Percentiles rank a stretch among this genome's conserved stretches.
Evolutionary conservation across 352 stramenopile species (phyloP).

Genomic region (Aphanomyces stellatus): DNA sequence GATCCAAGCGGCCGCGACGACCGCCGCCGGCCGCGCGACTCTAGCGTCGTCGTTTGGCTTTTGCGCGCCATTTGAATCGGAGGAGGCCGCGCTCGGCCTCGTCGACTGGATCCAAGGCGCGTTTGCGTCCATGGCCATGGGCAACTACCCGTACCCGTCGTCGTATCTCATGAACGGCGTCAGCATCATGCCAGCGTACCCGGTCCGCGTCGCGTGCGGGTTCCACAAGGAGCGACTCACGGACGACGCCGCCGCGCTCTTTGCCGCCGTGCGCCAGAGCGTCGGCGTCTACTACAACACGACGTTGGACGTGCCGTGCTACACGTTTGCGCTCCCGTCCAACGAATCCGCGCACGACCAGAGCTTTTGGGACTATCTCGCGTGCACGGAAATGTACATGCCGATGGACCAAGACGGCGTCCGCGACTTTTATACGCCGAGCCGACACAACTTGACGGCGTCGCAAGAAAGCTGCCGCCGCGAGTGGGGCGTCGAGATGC

Average conservation of each 20-base stretch:
- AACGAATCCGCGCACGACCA: conserved; percentile 56
- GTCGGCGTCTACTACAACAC: conserved; percentile 87
- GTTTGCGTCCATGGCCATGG: conserved; percentile 92
- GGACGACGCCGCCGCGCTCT: conserved; percentile 32
- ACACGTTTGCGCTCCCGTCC: conserved; percentile 46
- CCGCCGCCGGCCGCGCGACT: conserved; percentile 36
- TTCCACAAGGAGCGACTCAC: conserved; percentile 41
- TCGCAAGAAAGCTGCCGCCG: conserved; percentile 51
- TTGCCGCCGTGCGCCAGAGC: conserved; percentile 50
- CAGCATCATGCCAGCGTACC: conserved; percentile 82
- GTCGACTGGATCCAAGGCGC: conserved; percentile 36
- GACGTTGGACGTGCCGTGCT: conserved; percentile 57
- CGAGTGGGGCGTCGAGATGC: conserved; percentile 50
- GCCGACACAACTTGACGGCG: conserved; percentile 46
- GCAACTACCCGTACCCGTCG: conserved; percentile 91
- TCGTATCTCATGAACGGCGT: conserved; percentile 84
- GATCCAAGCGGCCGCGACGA: conserved; percentile 63
- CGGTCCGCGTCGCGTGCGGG: conserved; percentile 80
- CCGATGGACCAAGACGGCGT: conserved; percentile 78
- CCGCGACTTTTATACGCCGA: conserved; percentile 87
- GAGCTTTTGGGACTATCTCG: conserved; percentile 87
- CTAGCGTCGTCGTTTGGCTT: conserved; percentile 51
- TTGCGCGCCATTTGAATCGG: conserved; percentile 48
- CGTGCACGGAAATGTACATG: conserved; percentile 88
- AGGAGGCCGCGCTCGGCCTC: conserved; percentile 66